Evolutionary conservation across 768 basidiomycete species (phyloP).

Genomic region (Artomyces pyxidatus): DNA sequence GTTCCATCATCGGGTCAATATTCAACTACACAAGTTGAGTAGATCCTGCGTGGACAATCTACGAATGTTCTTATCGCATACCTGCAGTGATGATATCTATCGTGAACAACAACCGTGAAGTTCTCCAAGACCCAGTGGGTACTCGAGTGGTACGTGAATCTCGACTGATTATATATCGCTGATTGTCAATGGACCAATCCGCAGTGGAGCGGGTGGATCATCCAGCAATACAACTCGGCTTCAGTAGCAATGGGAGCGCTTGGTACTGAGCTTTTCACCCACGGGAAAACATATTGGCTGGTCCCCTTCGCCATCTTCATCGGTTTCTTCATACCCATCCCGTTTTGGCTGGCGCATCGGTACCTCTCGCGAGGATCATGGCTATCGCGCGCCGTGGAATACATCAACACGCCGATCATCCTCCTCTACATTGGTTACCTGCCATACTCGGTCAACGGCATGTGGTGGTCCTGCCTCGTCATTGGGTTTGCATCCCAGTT

Average conservation of each 20-base stretch:
- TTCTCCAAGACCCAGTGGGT: slow-evolving; percentile 39
- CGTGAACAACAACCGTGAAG: slow-evolving; percentile 35
- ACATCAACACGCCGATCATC: slow-evolving; percentile 40
- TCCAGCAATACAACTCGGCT: slow-evolving; percentile 45
- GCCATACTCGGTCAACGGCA: slow-evolving; percentile 46
- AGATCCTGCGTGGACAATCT: background rate
- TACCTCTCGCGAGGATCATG: slow-evolving; percentile 26
- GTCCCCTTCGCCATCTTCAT: slow-evolving; percentile 44
- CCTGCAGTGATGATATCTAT: slow-evolving; percentile 41
- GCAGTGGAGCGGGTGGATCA: slow-evolving; percentile 45
- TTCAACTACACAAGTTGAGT: slow-evolving; percentile 40
- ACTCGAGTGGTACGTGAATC: slow-evolving; percentile 32
- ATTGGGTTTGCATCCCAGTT: slow-evolving; percentile 42
- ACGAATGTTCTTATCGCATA: background rate
- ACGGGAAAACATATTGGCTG: slow-evolving; percentile 38
- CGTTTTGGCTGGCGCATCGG: slow-evolving; percentile 39
- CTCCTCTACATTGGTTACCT: slow-evolving; percentile 29
- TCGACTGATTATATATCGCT: background rate
- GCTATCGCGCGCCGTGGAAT: slow-evolving; percentile 29
- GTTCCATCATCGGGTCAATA: slow-evolving; percentile 42
- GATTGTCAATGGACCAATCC: background rate
- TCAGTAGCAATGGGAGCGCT: slow-evolving; percentile 50
- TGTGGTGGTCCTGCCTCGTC: slow-evolving; percentile 46
- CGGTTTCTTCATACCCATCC: slow-evolving; percentile 40
- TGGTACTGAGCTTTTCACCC: slow-evolving; percentile 43